Percentiles rank a stretch among this genome's conserved stretches.
Evolutionary conservation across 1,284 basidiomycete genomes (phyloP).

Genomic region (Ceratobasidium sp.): DNA sequence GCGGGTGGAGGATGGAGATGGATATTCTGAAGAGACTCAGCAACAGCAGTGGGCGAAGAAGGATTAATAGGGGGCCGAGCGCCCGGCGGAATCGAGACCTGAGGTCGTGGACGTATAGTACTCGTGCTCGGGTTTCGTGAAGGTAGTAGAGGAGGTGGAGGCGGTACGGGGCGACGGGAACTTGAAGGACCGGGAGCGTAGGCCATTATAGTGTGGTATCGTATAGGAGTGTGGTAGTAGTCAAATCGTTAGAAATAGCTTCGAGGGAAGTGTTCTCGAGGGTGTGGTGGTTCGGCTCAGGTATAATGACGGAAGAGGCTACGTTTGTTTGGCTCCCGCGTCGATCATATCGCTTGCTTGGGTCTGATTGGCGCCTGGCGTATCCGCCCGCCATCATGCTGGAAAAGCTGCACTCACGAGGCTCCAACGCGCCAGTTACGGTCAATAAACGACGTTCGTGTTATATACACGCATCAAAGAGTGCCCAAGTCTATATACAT

Average conservation of each 20-base stretch:
- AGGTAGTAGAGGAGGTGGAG: neutral
- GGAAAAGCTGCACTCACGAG: neutral
- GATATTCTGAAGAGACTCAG: constrained; percentile 10
- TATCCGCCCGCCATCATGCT: neutral
- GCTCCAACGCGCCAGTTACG: neutral
- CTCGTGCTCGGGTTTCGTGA: constrained; percentile 12
- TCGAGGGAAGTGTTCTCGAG: neutral
- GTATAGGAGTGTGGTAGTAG: neutral
- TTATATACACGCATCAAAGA: neutral
- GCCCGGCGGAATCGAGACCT: constrained; percentile 21
- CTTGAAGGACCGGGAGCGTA: constrained; percentile 29
- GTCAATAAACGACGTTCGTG: no score
- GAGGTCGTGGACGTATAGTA: constrained; percentile 27
- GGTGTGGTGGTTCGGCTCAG: neutral
- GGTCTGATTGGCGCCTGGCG: neutral
- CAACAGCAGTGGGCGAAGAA: constrained; percentile 10
- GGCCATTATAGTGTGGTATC: constrained; percentile 10
- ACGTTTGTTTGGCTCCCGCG: constrained; percentile 1
- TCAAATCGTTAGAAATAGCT: neutral
- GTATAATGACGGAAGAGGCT: constrained; percentile 23
- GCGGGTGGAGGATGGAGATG: neutral
- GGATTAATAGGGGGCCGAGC: constrained; percentile 33
- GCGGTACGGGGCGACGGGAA: constrained; percentile 16
- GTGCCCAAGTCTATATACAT: no score
- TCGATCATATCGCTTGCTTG: constrained; percentile 3